Evolutionary conservation across 208 protist species (phyloP), one percentile per base, ranked within the genome.

Genomic region (Crithidia thermophila): DNA sequence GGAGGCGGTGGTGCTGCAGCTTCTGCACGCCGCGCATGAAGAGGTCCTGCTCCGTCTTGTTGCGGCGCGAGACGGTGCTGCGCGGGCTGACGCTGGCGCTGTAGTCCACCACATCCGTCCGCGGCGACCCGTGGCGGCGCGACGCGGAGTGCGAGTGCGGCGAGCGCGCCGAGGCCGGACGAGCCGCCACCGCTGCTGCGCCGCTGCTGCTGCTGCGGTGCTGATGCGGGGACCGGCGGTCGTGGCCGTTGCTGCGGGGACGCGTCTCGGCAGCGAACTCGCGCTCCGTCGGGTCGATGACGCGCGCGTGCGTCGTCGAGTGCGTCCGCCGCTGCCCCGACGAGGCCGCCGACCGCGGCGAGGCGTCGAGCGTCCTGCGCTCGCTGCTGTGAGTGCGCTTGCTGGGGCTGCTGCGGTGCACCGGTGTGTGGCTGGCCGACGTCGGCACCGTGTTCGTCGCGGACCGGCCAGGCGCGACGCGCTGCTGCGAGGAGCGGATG

Each of bases 1-100:
- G 90, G 11, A 90, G 66, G 31, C 90, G 90, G 77, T 95, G 85
- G 69, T 95, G 90, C 67, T 88, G 77, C 33, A 91, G 52, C 57
- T 80, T 87, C 77, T 87, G 77, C 33, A 92, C 51, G 58, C 45
- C 73, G 52, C 84, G 89, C 30, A 88, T 5, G 60, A 94, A 79
- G 39, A 63, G 33, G 37, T 86, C 80, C 56, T 84, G 68, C 33
- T 81, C 77, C 13, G 47, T 63, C 51, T 72, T 77, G 50, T 52
- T 42, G 46, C 47, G 23, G 40, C 39, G 46, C 9, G 77, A 77
- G n/a, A 76, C 11, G 31, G 58, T 72, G 34, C 58, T 69, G 65
- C 57, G 77, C 34, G 57, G 69, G 37, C 30, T 75, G 33, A 71
- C 65, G 40, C 69, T 79, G n/a, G 72, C 52, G 46, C 52, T 72